Percentiles rank a stretch among this genome's conserved stretches.
phyloP scores from a whole-genome alignment of 441 rosid species.

The Arabidopsis hybrid region DNA sequence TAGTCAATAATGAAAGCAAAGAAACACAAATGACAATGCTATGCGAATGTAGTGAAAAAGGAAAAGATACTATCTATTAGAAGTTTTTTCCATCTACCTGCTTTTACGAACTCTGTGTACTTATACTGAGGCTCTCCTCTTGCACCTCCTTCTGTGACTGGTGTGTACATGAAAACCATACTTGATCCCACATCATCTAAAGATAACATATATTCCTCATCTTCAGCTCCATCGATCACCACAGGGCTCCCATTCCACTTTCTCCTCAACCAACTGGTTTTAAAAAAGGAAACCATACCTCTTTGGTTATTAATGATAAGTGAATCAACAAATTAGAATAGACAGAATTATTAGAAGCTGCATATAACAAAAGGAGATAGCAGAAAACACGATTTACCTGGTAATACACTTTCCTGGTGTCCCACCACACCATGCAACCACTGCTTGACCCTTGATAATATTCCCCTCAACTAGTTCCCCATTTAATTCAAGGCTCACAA shows the following conservation, averaged over 20 bases:
- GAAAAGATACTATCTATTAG: constrained; percentile 19
- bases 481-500: constrained; percentile 82
- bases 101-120: constrained; percentile 95
- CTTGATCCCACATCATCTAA: constrained; percentile 92
- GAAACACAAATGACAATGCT: constrained; percentile 24
- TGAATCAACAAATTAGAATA: constrained; percentile 2
- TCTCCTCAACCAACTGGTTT: constrained; percentile 82
- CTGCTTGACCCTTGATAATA: constrained; percentile 69
- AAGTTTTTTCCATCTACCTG: constrained; percentile 56
- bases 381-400: constrained; percentile 55
- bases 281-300: constrained; percentile 34
- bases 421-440: constrained; percentile 99
- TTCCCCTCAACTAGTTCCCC: constrained; percentile 96
- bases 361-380: constrained; percentile 21
- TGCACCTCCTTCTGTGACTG: constrained; percentile 94
- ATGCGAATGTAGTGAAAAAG: constrained; percentile 14
- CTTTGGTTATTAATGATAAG: constrained; percentile 34
- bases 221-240: constrained; percentile 94
- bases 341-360: constrained; percentile 5
- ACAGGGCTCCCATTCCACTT: constrained; percentile 96
- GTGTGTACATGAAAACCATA: constrained; percentile 98
- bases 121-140: constrained; percentile 99
- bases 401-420: constrained; percentile 94
- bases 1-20: constrained; percentile 31
- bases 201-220: constrained; percentile 79